Evolutionary conservation across 371 early-diverging fungal genomes (phyloP), one percentile per base, ranked within the genome.

Genomic region (Catenaria anguillulae): DNA sequence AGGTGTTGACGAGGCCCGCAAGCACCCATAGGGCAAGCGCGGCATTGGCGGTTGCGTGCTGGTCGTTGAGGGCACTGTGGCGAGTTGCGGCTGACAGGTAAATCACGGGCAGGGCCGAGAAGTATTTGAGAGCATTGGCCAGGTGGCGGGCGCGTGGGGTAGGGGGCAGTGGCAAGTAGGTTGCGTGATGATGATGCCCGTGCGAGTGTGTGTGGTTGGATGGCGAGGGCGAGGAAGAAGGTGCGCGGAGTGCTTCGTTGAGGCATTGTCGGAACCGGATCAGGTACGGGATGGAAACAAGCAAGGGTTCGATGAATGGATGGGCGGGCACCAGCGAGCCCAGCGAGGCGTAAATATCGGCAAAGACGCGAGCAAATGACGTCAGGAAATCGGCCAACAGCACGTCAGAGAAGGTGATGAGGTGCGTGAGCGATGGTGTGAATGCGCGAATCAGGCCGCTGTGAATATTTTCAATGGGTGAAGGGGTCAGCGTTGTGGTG

Each of bases 351-450:
- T 84, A 82, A 5, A 88, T 70, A 68, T 92, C 93, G 10, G 89
- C 90, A 66, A 92, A 78, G 13, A 90, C 85, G 52, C 86, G 80
- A 0, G 93, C 85, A 68, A 89, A 92, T 65, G 89, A 89, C 0
- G 94, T 93, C 67, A 93, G 68, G 55, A 93, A 85, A 79, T 95
- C 96, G 6, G 93, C 92, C 62, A 95, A 71, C 40, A 95, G 81
- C 33, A 92, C 80, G 66, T 95, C 94, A 0, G 78, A 79, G 66
- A 93, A 86, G 34, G 76, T 78, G 1, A 92, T 89, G 1, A 80
- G 73, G 1, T 77, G 66, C 60, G 71, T 64, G 42, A 87, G 59
- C 60, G 71, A 73, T 43, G 71, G 75, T 67, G 74, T 77, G 26
- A 75, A 71, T 2, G 73, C 12, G 31, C 52, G 52, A 4, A 26